Evolutionary conservation across 164 flowering plant genomes (phyloP).

Genomic region (Vitis amurensis): DNA sequence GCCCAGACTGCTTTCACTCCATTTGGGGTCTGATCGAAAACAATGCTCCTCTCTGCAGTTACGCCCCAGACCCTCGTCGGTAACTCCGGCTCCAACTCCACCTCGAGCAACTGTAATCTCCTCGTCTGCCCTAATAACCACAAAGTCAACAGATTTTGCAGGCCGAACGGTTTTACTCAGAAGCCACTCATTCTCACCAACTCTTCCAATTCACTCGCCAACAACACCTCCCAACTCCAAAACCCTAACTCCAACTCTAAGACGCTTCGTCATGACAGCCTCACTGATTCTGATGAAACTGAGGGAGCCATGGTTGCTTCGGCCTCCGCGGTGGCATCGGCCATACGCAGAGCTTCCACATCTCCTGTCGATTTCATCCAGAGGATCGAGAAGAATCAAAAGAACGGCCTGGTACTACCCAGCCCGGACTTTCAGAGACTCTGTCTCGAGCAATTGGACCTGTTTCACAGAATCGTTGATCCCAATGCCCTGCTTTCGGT

Average conservation of each 20-base stretch:
- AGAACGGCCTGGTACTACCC: slow-evolving; percentile 53
- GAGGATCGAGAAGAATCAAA: slow-evolving; percentile 45
- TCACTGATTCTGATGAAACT: slow-evolving; percentile 16
- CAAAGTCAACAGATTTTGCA: not conserved
- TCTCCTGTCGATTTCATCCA: slow-evolving; percentile 74
- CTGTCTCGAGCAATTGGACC: slow-evolving; percentile 76
- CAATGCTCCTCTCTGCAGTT: slow-evolving; percentile 36
- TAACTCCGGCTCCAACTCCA: not conserved
- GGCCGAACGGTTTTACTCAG: slow-evolving; percentile 2
- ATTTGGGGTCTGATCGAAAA: not conserved
- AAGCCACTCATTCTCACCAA: slow-evolving; percentile 3
- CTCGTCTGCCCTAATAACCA: not conserved
- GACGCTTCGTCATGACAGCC: slow-evolving; percentile 29
- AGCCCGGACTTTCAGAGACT: slow-evolving; percentile 77
- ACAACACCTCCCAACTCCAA: slow-evolving; percentile 7
- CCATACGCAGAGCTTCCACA: slow-evolving; percentile 56
- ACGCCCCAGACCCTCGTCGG: slow-evolving; percentile 3
- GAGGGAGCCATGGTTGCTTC: slow-evolving; percentile 45
- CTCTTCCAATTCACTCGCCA: slow-evolving; percentile 14
- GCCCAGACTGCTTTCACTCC: too few species aligned
- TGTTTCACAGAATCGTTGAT: slow-evolving; percentile 70
- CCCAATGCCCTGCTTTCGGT: slow-evolving; percentile 71
- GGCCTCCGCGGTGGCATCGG: slow-evolving; percentile 69
- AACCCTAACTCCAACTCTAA: slow-evolving; percentile 11
- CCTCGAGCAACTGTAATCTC: not conserved